A percentile compares a stretch with the other conserved stretches of the same genome.
phyloP scores from a whole-genome alignment of 2,329 filamentous ascomycete species.

The Ceratocystis albifundus region DNA sequence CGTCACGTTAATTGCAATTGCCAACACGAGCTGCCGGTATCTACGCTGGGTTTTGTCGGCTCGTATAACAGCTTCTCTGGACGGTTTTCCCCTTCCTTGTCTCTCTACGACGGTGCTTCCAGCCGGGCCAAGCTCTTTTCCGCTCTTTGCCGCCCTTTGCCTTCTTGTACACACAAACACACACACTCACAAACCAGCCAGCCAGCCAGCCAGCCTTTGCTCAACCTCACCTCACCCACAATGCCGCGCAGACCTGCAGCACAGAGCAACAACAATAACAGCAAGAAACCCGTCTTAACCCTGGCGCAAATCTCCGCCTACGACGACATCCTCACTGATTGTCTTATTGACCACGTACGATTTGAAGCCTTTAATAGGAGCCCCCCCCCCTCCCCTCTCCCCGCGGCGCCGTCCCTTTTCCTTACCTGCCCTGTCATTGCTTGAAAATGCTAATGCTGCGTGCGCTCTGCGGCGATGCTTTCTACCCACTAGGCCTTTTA shows the following conservation, averaged over 20 bases:
- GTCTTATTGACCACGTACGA: constrained; percentile 85
- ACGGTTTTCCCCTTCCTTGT: not conserved
- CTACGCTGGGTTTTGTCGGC: not conserved
- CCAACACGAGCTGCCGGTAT: not conserved
- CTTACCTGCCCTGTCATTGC: constrained; percentile 11
- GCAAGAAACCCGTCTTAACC: constrained; percentile 63
- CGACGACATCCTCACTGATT: constrained; percentile 92
- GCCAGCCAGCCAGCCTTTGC: too few relatives aligned
- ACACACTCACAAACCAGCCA: not conserved
- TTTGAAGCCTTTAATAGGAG: too few relatives aligned
- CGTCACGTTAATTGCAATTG: constrained; percentile 2
- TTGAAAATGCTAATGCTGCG: constrained; percentile 24
- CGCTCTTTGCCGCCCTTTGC: not conserved
- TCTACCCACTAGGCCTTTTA: constrained; percentile 61
- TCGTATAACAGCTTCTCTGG: not conserved
- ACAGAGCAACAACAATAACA: constrained; percentile 7
- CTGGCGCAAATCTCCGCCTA: constrained; percentile 81
- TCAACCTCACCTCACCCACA: not conserved
- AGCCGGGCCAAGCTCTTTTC: not conserved
- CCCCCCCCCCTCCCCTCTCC: too few relatives aligned
- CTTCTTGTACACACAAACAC: not conserved
- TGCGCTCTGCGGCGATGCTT: constrained; percentile 2
- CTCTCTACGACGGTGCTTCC: not conserved
- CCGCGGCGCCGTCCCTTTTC: constrained; percentile 3
- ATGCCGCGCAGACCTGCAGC: constrained; percentile 14